Evolutionary conservation across 441 rosid species (phyloP).

Genomic region (Kokia cookei): DNA sequence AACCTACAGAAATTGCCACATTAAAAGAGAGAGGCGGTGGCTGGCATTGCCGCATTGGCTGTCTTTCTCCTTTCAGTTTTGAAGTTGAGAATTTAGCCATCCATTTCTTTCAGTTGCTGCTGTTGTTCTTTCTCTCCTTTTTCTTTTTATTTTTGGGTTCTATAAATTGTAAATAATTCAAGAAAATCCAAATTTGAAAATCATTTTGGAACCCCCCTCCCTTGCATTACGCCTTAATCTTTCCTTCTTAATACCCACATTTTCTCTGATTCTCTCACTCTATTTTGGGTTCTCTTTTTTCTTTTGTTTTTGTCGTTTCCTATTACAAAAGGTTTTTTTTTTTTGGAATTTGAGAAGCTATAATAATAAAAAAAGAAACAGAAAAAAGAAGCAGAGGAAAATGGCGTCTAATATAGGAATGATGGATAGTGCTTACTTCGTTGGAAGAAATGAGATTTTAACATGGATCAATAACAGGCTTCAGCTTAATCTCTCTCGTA

Average conservation of each 20-base stretch:
- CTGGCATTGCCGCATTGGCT: neutral
- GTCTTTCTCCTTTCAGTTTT: neutral
- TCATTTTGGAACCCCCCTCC: neutral
- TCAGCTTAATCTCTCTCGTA: constrained; percentile 82
- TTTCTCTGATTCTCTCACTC: neutral
- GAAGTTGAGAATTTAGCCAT: neutral
- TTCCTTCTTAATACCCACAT: constrained; percentile 1
- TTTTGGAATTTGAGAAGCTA: neutral
- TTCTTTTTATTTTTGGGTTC: neutral
- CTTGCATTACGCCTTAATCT: constrained; percentile 5
- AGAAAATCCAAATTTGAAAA: neutral
- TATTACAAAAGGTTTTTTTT: neutral
- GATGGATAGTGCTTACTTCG: constrained; percentile 98
- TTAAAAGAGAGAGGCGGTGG: neutral
- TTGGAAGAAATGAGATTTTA: constrained; percentile 89
- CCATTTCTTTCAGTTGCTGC: neutral
- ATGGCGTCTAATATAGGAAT: constrained; percentile 88
- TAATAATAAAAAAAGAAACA: neutral
- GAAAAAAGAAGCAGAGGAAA: neutral
- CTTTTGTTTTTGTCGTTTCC: neutral
- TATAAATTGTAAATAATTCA: neutral
- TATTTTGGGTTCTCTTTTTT: neutral
- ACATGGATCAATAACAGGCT: constrained; percentile 90
- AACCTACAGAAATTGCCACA: no score
- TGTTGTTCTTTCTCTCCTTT: no score